Evolutionary conservation across 768 basidiomycete species (phyloP), one percentile per base, ranked within the genome.

Genomic region (Strobilomyces echinocephalus): DNA sequence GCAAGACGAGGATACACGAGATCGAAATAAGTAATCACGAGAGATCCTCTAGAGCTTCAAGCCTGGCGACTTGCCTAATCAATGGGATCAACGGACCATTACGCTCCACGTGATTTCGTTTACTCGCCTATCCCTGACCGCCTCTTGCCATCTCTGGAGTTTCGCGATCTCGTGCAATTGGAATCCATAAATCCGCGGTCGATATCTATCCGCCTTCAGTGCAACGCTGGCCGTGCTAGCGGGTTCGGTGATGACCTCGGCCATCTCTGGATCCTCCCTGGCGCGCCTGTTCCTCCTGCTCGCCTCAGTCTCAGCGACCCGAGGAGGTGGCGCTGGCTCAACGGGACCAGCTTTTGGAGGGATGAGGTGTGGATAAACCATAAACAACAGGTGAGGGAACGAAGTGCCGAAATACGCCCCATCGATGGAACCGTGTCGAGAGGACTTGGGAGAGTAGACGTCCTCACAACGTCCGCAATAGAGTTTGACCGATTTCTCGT

Each of bases 401-500:
- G 95, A 97, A 0, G 94, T 95, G 55, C 97, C 97, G 62, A 99
- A 99, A 73, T 95, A 99, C 2, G 97, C 97, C 28, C 97, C 95
- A 68, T 99, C 97, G 67, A 99, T 97, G 35, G 88, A 88, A 46
- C 95, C 95, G 69, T 99, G 97, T 28, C 95, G 83, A 6, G 93
- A 94, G 1, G 91, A 94, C 70, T 99, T 99, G 35, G 97, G 97
- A 0, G 90, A 92, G 73, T 98, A 99, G 61, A 99, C 86, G 72
- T 99, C 97, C 73, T 99, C 95, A 72, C 97, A 99, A 35, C 94
- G 87, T 2, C 94, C 95, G 68, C 97, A 99, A 73, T 94, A 97
- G 46, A 99, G 87, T 69, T 99, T 99, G 68, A 98, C 95, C 30
- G 93, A 94, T 74, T 98, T 99, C 69, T 97, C 91, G 71, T 97